Evolutionary conservation across 2,329 filamentous ascomycete genomes (phyloP).

Genomic region (Teratosphaeriaceae sp.): DNA sequence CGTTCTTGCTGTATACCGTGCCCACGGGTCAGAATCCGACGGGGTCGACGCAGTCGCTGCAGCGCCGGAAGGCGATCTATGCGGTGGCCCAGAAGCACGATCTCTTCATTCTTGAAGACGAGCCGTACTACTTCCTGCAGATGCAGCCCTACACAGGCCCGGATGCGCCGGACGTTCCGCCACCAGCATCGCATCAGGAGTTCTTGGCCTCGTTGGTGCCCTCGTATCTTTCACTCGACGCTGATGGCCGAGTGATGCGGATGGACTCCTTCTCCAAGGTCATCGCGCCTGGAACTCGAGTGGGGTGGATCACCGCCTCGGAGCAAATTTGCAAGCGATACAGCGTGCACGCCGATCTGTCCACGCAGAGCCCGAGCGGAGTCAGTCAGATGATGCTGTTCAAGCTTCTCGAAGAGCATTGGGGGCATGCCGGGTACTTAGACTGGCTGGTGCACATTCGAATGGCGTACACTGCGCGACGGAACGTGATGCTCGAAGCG

Average conservation of each 20-base stretch:
- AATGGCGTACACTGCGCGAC: conserved; percentile 69
- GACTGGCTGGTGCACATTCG: conserved; percentile 82
- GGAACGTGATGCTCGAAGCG: conserved; percentile 69
- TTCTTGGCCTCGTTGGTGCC: conserved; percentile 71
- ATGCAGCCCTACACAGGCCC: conserved; percentile 66
- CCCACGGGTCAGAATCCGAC: conserved; percentile 88
- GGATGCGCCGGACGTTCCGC: conserved; percentile 44
- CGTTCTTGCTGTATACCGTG: conserved; percentile 62
- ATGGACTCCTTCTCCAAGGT: conserved; percentile 95
- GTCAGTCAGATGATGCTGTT: conserved; percentile 77
- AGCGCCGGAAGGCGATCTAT: conserved; percentile 68
- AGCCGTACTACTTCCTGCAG: conserved; percentile 92
- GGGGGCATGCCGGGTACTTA: conserved; percentile 87
- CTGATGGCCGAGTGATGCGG: conserved; percentile 78
- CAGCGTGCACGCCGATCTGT: conserved; percentile 72
- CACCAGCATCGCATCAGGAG: conserved; percentile 57
- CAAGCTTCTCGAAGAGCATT: conserved; percentile 86
- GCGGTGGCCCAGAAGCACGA: conserved; percentile 75
- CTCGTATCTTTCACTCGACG: conserved; percentile 74
- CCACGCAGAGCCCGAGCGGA: conserved; percentile 78
- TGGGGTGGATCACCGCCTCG: conserved; percentile 87
- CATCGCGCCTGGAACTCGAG: conserved; percentile 76
- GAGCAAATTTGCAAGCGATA: conserved; percentile 80
- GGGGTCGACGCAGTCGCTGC: conserved; percentile 67
- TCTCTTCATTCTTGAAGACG: conserved; percentile 81